Base-by-base conservation (phyloP, 2,329 filamentous ascomycete genomes). In the Rutstroemia sp. region DNA sequence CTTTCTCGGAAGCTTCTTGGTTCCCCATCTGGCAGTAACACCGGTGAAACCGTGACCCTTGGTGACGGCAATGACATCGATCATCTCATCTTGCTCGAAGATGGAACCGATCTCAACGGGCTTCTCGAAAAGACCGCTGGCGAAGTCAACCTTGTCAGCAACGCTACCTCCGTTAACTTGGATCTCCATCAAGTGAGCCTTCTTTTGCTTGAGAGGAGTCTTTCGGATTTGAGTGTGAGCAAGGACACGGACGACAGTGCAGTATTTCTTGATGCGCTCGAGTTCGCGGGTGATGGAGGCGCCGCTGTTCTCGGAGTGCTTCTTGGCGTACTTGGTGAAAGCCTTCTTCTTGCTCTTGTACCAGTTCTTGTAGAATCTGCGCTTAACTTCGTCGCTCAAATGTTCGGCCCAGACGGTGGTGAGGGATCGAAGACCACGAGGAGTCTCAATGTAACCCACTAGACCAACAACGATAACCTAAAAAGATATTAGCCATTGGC, bases 331-430 rank as follows among this genome's bases (percentile, higher is more conserved):
- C 85, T 95, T 96, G 85, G 94, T 99, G 84, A 99, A 99, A 63
- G 94, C 94, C 92, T 99, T 99, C 90, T 96, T 97, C 92, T 99
- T 99, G 85, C 86, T 91, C 88, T 96, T 96, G 89, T 99, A 99
- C 94, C 94, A 99, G 88, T 99, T 99, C 91, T 97, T 97, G 90
- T 99, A 99, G 90, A 99, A 99, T 75, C 94, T 90, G 73, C 94
- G 90, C 88, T 96, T 96, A 78, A 99, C 75, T 82, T 97, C 94
- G 78, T 99, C 94, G 79, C 88, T 90, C 78, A 99, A 79, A 78
- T 99, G 94, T 86, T 97, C 94, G 74, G 94, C 94, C 94, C 94
- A 99, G 76, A 99, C 90, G 74, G 94, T 97, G 77, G 92, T 96
- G 78, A 99, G 91, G 68, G 94, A 99, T 77, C 94, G 92, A 73